Evolutionary conservation across 2,329 filamentous ascomycete genomes (phyloP), one percentile per base, ranked within the genome.

Genomic region (Coccinonectria pachysandricola): DNA sequence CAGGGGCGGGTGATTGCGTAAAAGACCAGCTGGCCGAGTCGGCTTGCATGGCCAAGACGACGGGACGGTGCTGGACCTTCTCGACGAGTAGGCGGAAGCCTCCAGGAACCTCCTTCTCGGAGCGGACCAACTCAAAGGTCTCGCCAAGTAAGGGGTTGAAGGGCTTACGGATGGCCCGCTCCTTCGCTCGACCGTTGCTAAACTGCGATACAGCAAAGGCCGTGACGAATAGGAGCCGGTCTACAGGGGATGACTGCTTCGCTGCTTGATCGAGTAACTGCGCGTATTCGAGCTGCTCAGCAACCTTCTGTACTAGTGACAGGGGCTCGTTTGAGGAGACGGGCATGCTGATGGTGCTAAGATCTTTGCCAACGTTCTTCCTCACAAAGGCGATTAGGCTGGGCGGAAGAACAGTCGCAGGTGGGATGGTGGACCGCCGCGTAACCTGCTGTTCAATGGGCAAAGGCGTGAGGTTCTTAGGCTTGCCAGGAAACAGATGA

Each of bases 121-220:
- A 79, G 21, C 88, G 78, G 16, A 98, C 72, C 18, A 98, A 71
- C 56, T 98, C 91, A 52, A 75, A 98, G 0, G 91, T 98, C 58
- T 98, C 91, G 24, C 91, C 91, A 0, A 98, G 73, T 62, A 98
- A 79, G 3, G 91, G 91, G 45, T 95, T 98, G 59, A 96, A 98
- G 0, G 91, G 91, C 52, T 98, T 98, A 39, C 91, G 82, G 34
- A 92, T 83, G 3, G 87, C 79, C 20, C 91, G 81, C 53, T 98
- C 91, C 49, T 86, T 92, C 36, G 86, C 77, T 15, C 91, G 76
- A 23, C 71, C 72, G 45, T 73, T 79, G 32, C 86, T 91, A 42
- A 95, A 83, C 35, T 80, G 74, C 7, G 87, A 92, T 11, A 96
- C 64, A 7, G 91, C 91, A 53, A 96, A 98, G 2, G 88, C 87